A percentile compares a stretch with the other conserved stretches of the same genome.
These are phyloP conservation scores for Penicillium desertorum DNA, from an alignment of 495 filamentous ascomycete species.

Conservation along the genomic window DNA sequence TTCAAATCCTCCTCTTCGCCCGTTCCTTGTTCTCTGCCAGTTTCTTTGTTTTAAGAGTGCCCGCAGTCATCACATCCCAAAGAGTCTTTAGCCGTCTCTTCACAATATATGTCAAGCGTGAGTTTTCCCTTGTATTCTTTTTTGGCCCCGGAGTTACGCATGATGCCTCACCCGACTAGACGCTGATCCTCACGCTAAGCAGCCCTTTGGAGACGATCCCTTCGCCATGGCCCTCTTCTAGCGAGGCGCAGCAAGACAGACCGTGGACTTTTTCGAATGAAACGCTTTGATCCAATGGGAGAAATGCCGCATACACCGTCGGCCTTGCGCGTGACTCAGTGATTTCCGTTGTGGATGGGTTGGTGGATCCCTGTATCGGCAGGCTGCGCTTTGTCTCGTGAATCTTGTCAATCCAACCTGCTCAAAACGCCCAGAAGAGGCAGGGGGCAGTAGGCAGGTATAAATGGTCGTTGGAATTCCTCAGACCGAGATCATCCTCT, in stretches of 20 bases:
- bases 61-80: no score
- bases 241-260: neutral
- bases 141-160: neutral
- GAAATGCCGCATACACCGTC: neutral
- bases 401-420: neutral
- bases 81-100: no score
- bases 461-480: neutral
- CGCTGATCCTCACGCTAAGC: neutral
- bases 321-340: neutral
- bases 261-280: neutral
- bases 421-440: neutral
- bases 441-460: slow-evolving; percentile 1
- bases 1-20: no score
- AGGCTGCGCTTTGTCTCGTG: slow-evolving; percentile 2
- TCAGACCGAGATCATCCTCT: slow-evolving; percentile 4
- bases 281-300: neutral
- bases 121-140: neutral
- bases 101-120: no score
- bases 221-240: neutral
- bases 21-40: no score
- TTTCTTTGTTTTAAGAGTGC: no score
- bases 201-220: neutral
- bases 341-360: neutral
- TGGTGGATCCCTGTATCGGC: neutral
- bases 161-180: neutral